Evolutionary conservation across 129 eudicot genomes (phyloP), one percentile per base, ranked within the genome.

Genomic region (Cynara cardunculus): DNA sequence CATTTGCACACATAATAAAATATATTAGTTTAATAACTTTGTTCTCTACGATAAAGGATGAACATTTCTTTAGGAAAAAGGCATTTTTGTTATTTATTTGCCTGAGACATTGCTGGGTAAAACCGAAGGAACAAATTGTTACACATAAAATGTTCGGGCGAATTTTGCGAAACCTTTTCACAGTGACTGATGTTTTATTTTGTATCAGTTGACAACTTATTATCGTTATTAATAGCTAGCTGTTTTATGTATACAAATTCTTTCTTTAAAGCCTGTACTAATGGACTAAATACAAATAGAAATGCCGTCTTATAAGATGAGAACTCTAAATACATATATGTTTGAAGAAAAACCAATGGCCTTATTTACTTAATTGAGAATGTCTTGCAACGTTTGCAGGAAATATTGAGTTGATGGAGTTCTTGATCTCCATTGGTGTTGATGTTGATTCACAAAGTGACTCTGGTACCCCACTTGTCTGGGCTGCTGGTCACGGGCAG

Each of bases 401-500:
- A 74, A 84, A 92, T 82, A 69, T 89, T 85, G 97, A 95, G 83
- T 84, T 95, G 82, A 84, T 95, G 84, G 91, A 78, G 85, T 71
- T 89, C 28, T 85, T 95, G 66, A 84, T 95, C 35, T 77, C 89
- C 5, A 80, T 25, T 83, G 94, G 92, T 77, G 94, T 85, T 25
- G 83, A 82, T 80, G 89, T 88, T 82, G 85, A 95, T 86, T 89
- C 91, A 71, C 92, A 92, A 88, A 92, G 99, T 86, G 99, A 90
- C 80, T 87, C 97, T 82, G 99, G 99, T 46, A 90, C 93, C 62
- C 99, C 99, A 3, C 86, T 95, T 41, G 78, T 95, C 64, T 95
- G 99, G 99, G 99, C 99, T 86, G 93, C 99, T 80, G 99, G 97
- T 85, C 94, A 90, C 68, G 96, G 84, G 46, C 97, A 95, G 76